Evolutionary conservation across 495 filamentous ascomycete genomes (phyloP), one percentile per base, ranked within the genome.

Genomic region (Penicillium psychrofluorescens): DNA sequence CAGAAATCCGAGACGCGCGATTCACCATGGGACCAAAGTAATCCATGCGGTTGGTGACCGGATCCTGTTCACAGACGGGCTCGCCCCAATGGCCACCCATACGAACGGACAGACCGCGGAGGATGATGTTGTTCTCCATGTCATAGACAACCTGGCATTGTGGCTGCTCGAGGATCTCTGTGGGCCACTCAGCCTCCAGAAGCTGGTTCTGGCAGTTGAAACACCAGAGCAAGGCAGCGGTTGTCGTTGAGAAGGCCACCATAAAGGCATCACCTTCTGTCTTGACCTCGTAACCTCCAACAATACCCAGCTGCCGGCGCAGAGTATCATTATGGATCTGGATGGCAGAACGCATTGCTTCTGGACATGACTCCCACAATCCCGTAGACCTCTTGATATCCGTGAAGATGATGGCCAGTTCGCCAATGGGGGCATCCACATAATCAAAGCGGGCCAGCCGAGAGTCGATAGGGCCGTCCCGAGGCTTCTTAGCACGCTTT

Each of bases 1-100:
- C 81, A 7, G 87, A 91, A 40, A 99, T 92, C 63, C 92, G 84
- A 38, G 90, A 84, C 0, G 92, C 88, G 47, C 91, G 87, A 63
- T 99, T 99, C 49, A 99, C 92, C 88, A 99, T 97, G 1, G 94
- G 92, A 8, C 92, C 92, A 63, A 96, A 97, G 64, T 99, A 99
- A 58, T 99, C 92, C 92, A 99, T 99, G 34, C 92, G 89, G 38
- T 88, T 82, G 8, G 92, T 99, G 6, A 99, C 87, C 0, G 92
- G 91, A 62, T 99, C 92, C 29, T 84, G 83, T 58, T 97, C 92
- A 53, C 88, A 94, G 42, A 99, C 89, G 28, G 94, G 92, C 36
- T 84, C 79, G 41, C 92, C 92, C 82, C 84, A 97, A 59, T 99
- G 92, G 36, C 90, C 84, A 48, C 92, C 92, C 94, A 99, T 99